Base-by-base conservation (phyloP, 2,329 filamentous ascomycete species). In the Cyanodermella asteris region DNA sequence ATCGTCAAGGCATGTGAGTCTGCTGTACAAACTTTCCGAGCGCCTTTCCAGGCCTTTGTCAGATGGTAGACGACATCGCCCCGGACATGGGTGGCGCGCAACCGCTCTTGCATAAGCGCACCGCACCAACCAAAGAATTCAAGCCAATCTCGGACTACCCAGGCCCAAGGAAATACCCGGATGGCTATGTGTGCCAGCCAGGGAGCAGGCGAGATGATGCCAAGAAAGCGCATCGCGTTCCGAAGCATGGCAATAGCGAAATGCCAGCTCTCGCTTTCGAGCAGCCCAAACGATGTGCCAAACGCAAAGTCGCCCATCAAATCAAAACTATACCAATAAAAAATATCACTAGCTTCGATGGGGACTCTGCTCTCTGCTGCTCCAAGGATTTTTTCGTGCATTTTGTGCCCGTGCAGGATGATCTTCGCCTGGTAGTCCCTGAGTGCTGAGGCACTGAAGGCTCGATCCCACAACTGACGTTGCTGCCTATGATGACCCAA, bases 351-450 rank as follows among this genome's bases (percentile, higher is more conserved):
- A 12, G 22, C 24, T 15, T 29, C 24, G 7, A 29, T n/a, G 10
- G 27, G 14, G 7, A 33, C 16, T 7, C 18, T 2, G 26, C 27
- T 16, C 39, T 28, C 9, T 33, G 31, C 4, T 27, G 26, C 18
- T 38, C 26, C 9, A 39, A 30, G 17, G 32, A 30, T 15, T n/a
- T n/a, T n/a, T n/a, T n/a, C n/a, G n/a, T n/a, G n/a, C n/a, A n/a
- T n/a, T n/a, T n/a, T n/a, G n/a, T 27, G 17, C 4, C 33, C 33
- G 21, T 39, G 27, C 4, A 16, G 19, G 9, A 18, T 23, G 16
- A 40, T 30, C 16, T 36, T 29, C 7, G 34, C 32, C 24, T 40
- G 36, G 21, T 39, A 40, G 22, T 34, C 26, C 2, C 25, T 22
- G 4, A 40, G 34, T 19, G 18, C 18, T 19, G 10, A 8, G 8